phyloP scores from a whole-genome alignment of 106 monocot species.

The Triglochin maritima region DNA sequence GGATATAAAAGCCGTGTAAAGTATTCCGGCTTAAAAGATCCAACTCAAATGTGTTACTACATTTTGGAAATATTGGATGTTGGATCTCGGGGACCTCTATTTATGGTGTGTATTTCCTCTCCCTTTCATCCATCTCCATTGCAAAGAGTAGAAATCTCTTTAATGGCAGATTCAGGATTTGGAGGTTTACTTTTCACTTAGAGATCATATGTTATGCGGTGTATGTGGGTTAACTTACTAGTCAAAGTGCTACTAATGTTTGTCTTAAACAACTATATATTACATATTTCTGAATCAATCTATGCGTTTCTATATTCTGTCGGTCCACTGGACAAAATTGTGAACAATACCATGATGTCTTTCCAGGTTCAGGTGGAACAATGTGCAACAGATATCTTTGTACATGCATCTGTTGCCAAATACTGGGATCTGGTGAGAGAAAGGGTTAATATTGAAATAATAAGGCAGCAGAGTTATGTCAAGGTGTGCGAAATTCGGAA shows the following conservation, averaged over 20 bases:
- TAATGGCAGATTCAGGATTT: no score
- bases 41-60: constrained; percentile 71
- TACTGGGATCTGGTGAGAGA: constrained; percentile 89
- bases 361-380: constrained; percentile 61
- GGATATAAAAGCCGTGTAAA: constrained; percentile 78
- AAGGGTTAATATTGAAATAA: constrained; percentile 66
- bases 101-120: constrained; percentile 77
- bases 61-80: constrained; percentile 80
- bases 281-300: no score
- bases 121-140: no score
- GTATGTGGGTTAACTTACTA: no score
- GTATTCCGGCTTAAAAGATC: constrained; percentile 61
- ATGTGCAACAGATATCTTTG: constrained; percentile 52
- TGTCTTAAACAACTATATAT: no score
- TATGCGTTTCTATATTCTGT: no score
- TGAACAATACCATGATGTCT: neutral
- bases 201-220: no score
- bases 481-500: constrained; percentile 55
- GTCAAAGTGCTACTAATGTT: no score
- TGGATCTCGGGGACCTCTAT: constrained; percentile 56
- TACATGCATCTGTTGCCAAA: constrained; percentile 52
- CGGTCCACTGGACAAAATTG: constrained; percentile 2
- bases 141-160: no score
- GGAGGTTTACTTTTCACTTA: no score
- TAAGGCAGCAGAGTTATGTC: constrained; percentile 30